Base-by-base conservation (phyloP, 1,139 yeast species). In the Nakaseomyces nivariensis region DNA sequence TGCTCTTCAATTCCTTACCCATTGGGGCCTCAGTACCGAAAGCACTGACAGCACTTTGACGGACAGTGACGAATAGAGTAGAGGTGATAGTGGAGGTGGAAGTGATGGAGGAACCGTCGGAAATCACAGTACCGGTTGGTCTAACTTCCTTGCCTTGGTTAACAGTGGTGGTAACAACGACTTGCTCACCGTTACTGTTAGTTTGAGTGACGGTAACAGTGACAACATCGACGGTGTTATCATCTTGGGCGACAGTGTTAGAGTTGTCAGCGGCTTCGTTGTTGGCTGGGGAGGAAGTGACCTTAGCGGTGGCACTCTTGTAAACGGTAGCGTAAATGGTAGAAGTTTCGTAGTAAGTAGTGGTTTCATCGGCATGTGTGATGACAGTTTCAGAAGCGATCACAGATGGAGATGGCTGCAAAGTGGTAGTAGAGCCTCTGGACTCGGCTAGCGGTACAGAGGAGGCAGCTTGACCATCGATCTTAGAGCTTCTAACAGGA, bases 71-170 rank as follows among this genome's bases (percentile, higher is more conserved):
- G n/a, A 41, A 41, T 9, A 41, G 29, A 22, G 49, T 47, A n/a
- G 49, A 47, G 2, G 49, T 47, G 17, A 47, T 37, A 11, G 43
- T 42, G n/a, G 43, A 38, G 33, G 43, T 47, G 11, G 49, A 33
- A 22, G 43, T 40, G 46, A 26, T 29, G 17, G 46, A 32, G 13
- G 46, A 32, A 11, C 37, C 46, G 31, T 32, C 46, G 5, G 37
- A 43, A 38, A 41, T 41, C 11, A 41, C 34, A 8, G 44, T 41
- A 8, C 44, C 44, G 4, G 34, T 41, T 27, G 44, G 44, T 29
- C 34, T 27, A 13, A 9, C 25, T 6, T 41, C 34, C 10, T 27
- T 29, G n/a, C 25, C 34, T 17, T 27, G 34, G 34, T 27, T 41
- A 7, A 41, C 44, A 17, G 44, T 41, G 5, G 46, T 43, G 10